Evolutionary conservation across 495 filamentous ascomycete species (phyloP), one percentile per base, ranked within the genome.

Genomic region (Cudoniella acicularis): DNA sequence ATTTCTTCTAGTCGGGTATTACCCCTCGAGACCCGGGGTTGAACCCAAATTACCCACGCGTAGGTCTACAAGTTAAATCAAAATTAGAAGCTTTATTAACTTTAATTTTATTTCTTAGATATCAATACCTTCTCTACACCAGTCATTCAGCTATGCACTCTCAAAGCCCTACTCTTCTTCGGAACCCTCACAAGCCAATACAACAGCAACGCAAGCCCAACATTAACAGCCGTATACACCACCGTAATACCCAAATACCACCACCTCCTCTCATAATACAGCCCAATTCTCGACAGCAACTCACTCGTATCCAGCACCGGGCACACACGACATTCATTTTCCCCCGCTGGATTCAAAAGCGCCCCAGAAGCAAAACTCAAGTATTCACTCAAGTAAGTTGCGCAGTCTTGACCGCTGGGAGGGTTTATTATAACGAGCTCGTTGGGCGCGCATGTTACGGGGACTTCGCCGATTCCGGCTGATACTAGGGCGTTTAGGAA

Each of bases 151-250:
- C n/a, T n/a, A n/a, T n/a, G n/a, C n/a, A n/a, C n/a, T n/a, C n/a
- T n/a, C n/a, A n/a, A n/a, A n/a, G n/a, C n/a, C n/a, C n/a, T n/a
- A n/a, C n/a, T n/a, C 30, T 21, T n/a, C 78, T 90, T 91, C 10
- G 88, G 88, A 51, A 94, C 87, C 9, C 90, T 77, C 2, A 81
- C 78, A 54, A 90, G 69, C 86, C 87, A 95, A 73, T 94, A 96
- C 13, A 96, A 67, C 45, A 79, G 73, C 18, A 92, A 65, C 0
- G 89, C 90, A 26, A 69, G 83, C n/a, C 75, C 66, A 56, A 91
- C 71, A 67, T 96, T 96, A 73, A 92, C 61, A 25, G 86, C 51
- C 65, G 87, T 81, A 69, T 94, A 91, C 1, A 68, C 87, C 25
- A 88, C 67, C 45, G 95, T 65, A 59, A 96, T 89, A 46, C 89